Percentiles rank a stretch among this genome's conserved stretches.
These are phyloP conservation scores for Rutstroemia sp. DNA, from an alignment of 2,329 filamentous ascomycete species.

Conservation along the genomic window DNA sequence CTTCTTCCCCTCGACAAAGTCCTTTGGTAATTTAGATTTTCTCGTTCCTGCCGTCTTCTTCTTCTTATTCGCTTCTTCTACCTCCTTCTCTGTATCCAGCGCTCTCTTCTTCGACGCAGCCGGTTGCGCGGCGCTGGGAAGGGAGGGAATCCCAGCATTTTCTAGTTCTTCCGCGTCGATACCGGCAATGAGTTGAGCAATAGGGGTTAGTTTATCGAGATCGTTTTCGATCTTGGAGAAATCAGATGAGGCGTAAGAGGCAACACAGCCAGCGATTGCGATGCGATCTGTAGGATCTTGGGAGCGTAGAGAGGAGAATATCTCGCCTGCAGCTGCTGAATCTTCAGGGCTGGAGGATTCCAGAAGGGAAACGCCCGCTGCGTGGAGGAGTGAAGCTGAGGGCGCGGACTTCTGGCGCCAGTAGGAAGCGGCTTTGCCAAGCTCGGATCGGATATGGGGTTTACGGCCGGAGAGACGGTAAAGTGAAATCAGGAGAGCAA, in stretches of 20 bases:
- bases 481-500: slow-evolving; percentile 72
- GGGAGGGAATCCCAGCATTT: slow-evolving; percentile 53
- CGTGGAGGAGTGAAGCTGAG: slow-evolving; percentile 63
- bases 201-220: slow-evolving; percentile 49
- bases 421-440: slow-evolving; percentile 72
- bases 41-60: slow-evolving; percentile 31
- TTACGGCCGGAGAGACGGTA: slow-evolving; percentile 72
- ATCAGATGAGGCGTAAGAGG: slow-evolving; percentile 62
- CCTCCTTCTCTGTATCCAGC: slow-evolving; percentile 39
- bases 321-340: slow-evolving; percentile 61
- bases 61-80: slow-evolving; percentile 38
- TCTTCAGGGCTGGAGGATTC: slow-evolving; percentile 65
- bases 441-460: slow-evolving; percentile 60
- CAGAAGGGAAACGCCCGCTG: slow-evolving; percentile 76
- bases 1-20: slow-evolving; percentile 69
- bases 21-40: slow-evolving; percentile 59
- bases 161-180: slow-evolving; percentile 58
- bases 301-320: slow-evolving; percentile 66
- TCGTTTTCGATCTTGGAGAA: slow-evolving; percentile 48
- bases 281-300: slow-evolving; percentile 60
- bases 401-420: slow-evolving; percentile 62
- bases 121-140: slow-evolving; percentile 34
- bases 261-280: slow-evolving; percentile 77
- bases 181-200: slow-evolving; percentile 52
- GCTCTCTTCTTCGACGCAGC: slow-evolving; percentile 41